Percentiles rank a stretch among this genome's conserved stretches.
Evolutionary conservation across 2,329 filamentous ascomycete species (phyloP).

Genomic region (Aspergillus sp.): DNA sequence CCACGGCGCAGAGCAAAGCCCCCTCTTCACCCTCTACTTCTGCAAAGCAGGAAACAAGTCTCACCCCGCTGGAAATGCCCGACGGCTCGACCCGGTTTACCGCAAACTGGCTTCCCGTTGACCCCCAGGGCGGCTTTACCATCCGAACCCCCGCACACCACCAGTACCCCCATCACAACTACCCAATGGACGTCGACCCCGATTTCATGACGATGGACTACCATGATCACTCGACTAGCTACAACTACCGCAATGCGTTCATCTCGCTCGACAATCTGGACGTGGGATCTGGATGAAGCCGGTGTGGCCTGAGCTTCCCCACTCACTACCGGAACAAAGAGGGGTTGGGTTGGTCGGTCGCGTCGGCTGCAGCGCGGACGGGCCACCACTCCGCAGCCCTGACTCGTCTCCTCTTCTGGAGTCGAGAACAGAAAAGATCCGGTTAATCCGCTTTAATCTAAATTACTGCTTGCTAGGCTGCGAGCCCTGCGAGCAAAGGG

Average conservation of each 20-base stretch:
- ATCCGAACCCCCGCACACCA: constrained; percentile 18
- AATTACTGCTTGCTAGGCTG: no score
- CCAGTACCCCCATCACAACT: neutral
- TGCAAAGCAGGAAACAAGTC: neutral
- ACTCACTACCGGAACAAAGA: neutral
- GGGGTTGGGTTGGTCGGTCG: neutral
- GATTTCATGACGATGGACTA: neutral
- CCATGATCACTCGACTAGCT: neutral
- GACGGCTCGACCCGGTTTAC: constrained; percentile 32
- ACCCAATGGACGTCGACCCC: neutral
- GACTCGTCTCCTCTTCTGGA: no score
- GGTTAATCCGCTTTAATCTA: no score
- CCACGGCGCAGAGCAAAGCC: no score
- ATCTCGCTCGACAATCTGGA: constrained; percentile 11
- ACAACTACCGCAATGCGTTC: constrained; percentile 15
- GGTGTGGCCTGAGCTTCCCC: neutral
- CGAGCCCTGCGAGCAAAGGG: no score
- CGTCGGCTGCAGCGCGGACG: neutral
- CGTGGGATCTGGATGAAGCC: neutral
- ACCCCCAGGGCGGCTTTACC: constrained; percentile 29
- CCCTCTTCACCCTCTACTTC: no score
- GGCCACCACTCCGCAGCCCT: neutral
- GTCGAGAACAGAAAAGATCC: no score
- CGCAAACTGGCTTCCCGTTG: constrained; percentile 33
- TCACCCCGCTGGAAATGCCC: constrained; percentile 33